Percentiles rank a stretch among this genome's conserved stretches.
These are phyloP conservation scores for Trichomonas gallinae DNA, from an alignment of 208 protist genomes.

Conservation along the genomic window DNA sequence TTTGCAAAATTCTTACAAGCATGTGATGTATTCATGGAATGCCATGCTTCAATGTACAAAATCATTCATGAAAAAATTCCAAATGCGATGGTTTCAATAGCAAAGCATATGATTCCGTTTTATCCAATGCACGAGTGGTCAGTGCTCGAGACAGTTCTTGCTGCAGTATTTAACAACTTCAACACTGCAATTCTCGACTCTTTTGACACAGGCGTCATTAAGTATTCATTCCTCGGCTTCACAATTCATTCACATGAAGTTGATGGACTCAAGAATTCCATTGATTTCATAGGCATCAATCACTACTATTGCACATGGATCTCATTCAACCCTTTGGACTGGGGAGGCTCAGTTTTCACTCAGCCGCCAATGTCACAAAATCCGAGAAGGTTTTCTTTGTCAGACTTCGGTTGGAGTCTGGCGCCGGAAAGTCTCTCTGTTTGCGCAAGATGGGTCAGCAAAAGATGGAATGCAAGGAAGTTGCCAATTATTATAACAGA, in stretches of 20 bases:
- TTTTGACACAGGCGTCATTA: neutral
- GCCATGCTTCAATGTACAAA: neutral
- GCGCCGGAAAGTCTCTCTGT: neutral
- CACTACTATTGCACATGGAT: neutral
- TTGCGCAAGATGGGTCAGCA: neutral
- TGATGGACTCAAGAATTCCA: neutral
- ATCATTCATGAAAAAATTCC: neutral
- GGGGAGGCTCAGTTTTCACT: neutral
- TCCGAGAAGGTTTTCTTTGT: neutral
- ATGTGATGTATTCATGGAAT: neutral
- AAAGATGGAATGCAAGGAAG: neutral
- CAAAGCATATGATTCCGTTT: neutral
- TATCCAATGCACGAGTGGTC: neutral
- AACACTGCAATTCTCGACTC: neutral
- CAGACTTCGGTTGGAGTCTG: conserved; percentile 14
- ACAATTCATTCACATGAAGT: neutral
- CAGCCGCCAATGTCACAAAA: neutral
- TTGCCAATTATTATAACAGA: neutral
- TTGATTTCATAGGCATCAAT: neutral
- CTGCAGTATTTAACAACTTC: neutral
- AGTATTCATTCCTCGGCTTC: neutral
- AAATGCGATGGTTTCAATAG: neutral
- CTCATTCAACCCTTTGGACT: neutral
- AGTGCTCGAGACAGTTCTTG: neutral
- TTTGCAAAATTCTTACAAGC: neutral